Conservation (phyloP, 2,329 filamentous ascomycete species). For the Botrytis byssoidea region DNA sequence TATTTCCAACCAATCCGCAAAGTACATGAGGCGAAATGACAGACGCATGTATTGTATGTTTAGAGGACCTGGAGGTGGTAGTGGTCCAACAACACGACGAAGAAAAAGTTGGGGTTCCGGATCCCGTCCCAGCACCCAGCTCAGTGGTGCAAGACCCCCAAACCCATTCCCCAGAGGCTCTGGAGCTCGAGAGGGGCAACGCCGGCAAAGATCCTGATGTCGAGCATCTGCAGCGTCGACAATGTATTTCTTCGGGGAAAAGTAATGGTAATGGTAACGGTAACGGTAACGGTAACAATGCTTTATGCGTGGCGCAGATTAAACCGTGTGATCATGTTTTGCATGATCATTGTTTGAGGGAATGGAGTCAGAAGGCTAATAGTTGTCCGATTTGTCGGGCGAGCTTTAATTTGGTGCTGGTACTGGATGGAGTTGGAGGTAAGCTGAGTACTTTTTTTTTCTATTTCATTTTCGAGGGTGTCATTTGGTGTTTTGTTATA, state of each 20-base stretch:
- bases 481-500: neutral
- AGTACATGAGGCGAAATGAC: conserved; percentile 40
- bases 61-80: conserved; percentile 55
- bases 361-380: conserved; percentile 95
- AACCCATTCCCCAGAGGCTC: conserved; percentile 25
- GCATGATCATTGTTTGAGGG: conserved; percentile 87
- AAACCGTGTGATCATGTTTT: conserved; percentile 85
- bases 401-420: conserved; percentile 84
- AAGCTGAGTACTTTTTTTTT: conserved; percentile 42
- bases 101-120: neutral
- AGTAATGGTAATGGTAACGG: conserved; percentile 19
- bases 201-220: conserved; percentile 6
- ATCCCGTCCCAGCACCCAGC: neutral
- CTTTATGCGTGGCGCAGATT: conserved; percentile 52
- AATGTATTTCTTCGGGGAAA: conserved; percentile 28
- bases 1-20: neutral
- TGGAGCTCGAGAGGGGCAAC: conserved; percentile 26
- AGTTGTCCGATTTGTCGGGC: conserved; percentile 96
- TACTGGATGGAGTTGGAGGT: conserved; percentile 80
- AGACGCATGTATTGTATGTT: conserved; percentile 70
- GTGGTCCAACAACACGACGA: neutral
- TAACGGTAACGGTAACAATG: conserved; percentile 23
- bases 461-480: neutral
- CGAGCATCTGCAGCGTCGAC: conserved; percentile 25
- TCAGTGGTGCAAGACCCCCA: conserved; percentile 7